phyloP scores from a whole-genome alignment of 768 basidiomycete genomes.

The Tremella mesenterica region DNA sequence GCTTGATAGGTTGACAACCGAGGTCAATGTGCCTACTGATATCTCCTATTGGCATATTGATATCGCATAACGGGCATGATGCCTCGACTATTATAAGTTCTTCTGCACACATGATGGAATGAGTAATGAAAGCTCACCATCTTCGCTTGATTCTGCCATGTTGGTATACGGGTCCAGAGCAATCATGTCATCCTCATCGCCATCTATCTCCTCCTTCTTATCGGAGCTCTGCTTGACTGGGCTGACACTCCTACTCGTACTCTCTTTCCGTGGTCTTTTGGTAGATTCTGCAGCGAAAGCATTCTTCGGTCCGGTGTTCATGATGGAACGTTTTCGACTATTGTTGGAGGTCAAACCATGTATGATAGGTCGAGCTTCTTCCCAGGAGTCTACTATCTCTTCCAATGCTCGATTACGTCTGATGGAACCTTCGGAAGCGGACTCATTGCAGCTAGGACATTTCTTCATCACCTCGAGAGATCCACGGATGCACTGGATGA shows the following conservation, averaged over 20 bases:
- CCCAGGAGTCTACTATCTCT: conserved; percentile 64
- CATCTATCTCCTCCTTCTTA: not conserved
- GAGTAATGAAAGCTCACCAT: conserved; percentile 13
- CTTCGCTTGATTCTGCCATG: conserved; percentile 6
- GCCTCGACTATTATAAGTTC: conserved; percentile 38
- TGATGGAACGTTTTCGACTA: conserved; percentile 10
- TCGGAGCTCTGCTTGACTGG: no score
- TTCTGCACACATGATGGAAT: not conserved
- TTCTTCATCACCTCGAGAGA: conserved; percentile 55
- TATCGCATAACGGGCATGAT: conserved; percentile 58
- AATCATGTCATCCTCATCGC: not conserved
- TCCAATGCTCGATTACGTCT: conserved; percentile 64
- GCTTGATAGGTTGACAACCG: conserved; percentile 47
- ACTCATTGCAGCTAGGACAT: conserved; percentile 64
- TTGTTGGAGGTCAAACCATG: not conserved
- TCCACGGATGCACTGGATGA: conserved; percentile 59
- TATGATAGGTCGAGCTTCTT: conserved; percentile 54
- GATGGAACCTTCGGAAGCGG: conserved; percentile 56
- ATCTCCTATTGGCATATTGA: conserved; percentile 47
- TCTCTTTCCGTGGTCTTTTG: not conserved
- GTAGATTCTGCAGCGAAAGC: not conserved
- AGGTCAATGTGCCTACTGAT: conserved; percentile 65
- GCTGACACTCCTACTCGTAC: conserved; percentile 6
- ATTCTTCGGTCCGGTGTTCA: not conserved
- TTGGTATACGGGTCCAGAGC: conserved; percentile 7